Conservation (phyloP, 2,329 filamentous ascomycete genomes). For the Penicillium expansum region DNA sequence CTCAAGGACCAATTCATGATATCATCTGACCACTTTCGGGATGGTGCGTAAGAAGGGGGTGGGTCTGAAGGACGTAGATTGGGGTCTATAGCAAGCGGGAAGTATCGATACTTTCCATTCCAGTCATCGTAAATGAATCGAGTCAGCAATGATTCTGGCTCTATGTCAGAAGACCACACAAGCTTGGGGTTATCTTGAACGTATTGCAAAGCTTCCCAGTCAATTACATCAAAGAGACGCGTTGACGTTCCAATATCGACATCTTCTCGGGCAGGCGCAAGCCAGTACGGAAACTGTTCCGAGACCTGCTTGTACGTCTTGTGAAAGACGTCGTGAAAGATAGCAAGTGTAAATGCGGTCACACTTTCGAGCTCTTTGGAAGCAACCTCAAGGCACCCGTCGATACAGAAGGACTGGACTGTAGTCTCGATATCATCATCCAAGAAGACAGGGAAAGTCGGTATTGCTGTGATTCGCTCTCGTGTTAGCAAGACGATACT, state of each 20-base stretch:
- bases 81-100: slow-evolving; percentile 42
- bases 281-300: slow-evolving; percentile 74
- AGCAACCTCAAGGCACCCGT: slow-evolving; percentile 28
- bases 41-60: slow-evolving; percentile 33
- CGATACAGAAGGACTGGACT: slow-evolving; percentile 52
- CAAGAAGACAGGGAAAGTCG: slow-evolving; percentile 70
- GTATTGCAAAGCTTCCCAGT: slow-evolving; percentile 40
- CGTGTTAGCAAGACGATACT: slow-evolving; percentile 72
- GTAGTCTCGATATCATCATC: slow-evolving; percentile 60
- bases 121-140: slow-evolving; percentile 57
- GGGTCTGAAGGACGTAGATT: slow-evolving; percentile 33
- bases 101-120: slow-evolving; percentile 59
- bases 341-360: slow-evolving; percentile 68
- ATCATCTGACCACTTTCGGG: slow-evolving; percentile 51
- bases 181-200: slow-evolving; percentile 43
- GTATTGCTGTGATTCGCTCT: slow-evolving; percentile 60
- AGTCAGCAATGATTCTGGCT: slow-evolving; percentile 43
- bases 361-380: slow-evolving; percentile 54
- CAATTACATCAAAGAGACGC: slow-evolving; percentile 37
- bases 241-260: slow-evolving; percentile 1
- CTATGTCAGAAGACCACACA: slow-evolving; percentile 46
- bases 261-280: slow-evolving; percentile 58
- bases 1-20: slow-evolving; percentile 86
- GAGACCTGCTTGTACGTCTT: slow-evolving; percentile 70
- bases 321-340: slow-evolving; percentile 85